phyloP scores from a whole-genome alignment of 164 flowering plant genomes.

The Malania oleifera region DNA sequence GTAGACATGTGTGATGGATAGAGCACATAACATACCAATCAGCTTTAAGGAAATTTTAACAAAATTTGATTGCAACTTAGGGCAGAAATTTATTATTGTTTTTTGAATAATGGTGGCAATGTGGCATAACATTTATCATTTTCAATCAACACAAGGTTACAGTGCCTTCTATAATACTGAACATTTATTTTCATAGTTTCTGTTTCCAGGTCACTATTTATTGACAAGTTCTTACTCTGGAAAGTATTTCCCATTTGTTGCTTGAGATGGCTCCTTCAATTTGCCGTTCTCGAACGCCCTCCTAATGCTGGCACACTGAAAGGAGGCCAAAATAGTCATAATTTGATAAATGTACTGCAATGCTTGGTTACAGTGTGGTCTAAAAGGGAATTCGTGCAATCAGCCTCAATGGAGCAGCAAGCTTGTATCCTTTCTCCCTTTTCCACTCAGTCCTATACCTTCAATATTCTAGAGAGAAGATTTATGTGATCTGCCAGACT shows the following conservation, averaged over 20 bases:
- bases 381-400: constrained; percentile 74
- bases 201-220: constrained; percentile 65
- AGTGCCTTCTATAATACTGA: neutral
- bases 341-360: constrained; percentile 48
- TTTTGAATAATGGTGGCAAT: too few species aligned
- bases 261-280: constrained; percentile 88
- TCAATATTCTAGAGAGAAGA: neutral
- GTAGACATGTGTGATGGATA: too few species aligned
- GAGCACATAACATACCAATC: too few species aligned
- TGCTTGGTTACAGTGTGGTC: constrained; percentile 68
- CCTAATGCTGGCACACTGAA: constrained; percentile 28
- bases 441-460: neutral
- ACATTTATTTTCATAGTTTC: constrained; percentile 5
- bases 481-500: neutral
- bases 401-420: constrained; percentile 84
- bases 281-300: constrained; percentile 65
- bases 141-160: neutral
- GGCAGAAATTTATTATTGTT: too few species aligned
- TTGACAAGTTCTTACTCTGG: constrained; percentile 86
- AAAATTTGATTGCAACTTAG: too few species aligned
- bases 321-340: constrained; percentile 24
- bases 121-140: neutral
- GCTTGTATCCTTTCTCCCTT: constrained; percentile 73
- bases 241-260: constrained; percentile 85
- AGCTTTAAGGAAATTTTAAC: too few species aligned